phyloP scores from a whole-genome alignment of 2,329 filamentous ascomycete genomes.

The Scleromitrula shiraiana region DNA sequence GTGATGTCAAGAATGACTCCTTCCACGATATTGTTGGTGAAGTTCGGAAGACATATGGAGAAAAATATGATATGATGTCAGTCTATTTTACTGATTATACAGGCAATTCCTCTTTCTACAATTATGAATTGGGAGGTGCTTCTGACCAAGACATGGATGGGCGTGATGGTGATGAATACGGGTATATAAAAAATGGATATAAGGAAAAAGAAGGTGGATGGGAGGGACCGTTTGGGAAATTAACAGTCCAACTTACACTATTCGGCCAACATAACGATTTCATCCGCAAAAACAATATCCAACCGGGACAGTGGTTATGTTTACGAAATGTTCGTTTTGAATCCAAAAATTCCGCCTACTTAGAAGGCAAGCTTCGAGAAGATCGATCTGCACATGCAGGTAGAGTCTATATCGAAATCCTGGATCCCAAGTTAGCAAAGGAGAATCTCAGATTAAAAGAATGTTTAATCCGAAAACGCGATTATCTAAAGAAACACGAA shows the following conservation, averaged over 20 bases:
- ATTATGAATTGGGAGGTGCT: slow-evolving; percentile 28
- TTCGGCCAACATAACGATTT: slow-evolving; percentile 59
- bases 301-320: slow-evolving; percentile 52
- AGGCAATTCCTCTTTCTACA: slow-evolving; percentile 54
- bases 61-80: slow-evolving; percentile 41
- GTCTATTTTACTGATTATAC: slow-evolving; percentile 83
- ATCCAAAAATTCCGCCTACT: slow-evolving; percentile 38
- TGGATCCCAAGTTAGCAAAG: slow-evolving; percentile 36
- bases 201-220: slow-evolving; percentile 40
- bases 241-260: slow-evolving; percentile 62
- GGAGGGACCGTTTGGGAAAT: slow-evolving; percentile 66
- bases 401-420: slow-evolving; percentile 50
- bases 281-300: slow-evolving; percentile 48
- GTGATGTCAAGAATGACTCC: slow-evolving; percentile 45
- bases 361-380: slow-evolving; percentile 66
- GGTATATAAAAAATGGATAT: slow-evolving; percentile 38
- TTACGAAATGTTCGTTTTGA: slow-evolving; percentile 69
- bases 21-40: slow-evolving; percentile 68
- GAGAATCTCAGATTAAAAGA: slow-evolving; percentile 44
- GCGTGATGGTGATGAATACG: slow-evolving; percentile 46
- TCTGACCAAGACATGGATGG: slow-evolving; percentile 24
- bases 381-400: slow-evolving; percentile 42
- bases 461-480: slow-evolving; percentile 53
- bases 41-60: slow-evolving; percentile 51
- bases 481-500: slow-evolving; percentile 45